Base-by-base conservation (phyloP, 2,329 filamentous ascomycete genomes). In the Paraphaeosphaeria minitans region DNA sequence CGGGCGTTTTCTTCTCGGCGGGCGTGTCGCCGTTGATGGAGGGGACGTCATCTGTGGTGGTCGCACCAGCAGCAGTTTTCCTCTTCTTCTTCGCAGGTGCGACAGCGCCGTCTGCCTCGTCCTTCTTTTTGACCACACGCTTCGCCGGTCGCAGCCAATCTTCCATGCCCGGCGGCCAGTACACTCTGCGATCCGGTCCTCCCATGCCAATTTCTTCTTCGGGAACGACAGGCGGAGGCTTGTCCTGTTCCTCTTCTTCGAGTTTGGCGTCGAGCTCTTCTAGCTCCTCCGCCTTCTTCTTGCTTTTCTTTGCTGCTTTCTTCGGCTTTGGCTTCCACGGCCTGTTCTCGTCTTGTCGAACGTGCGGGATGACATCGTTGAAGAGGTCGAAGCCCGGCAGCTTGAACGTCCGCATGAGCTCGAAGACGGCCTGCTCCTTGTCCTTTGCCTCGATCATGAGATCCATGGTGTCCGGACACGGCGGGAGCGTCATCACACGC, bases 381-480 rank as follows among this genome's bases (percentile, higher is more conserved):
- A 96, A 87, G 0, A 78, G 84, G 21, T 95, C 83, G 78, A 88
- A 91, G 0, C 93, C 93, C 0, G 93, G 91, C 0, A 98, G 82
- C 68, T 89, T 93, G 75, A 93, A 96, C 0, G 83, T 93, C 22
- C 90, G 85, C 93, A 97, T 97, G 19, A 98, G 83, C 64, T 96
- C 92, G 68, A 98, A 96, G 0, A 97, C 92, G 0, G 94, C 93
- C 76, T 98, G 94, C 74, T 98, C 94, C 77, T 98, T 98, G 72
- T 97, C 94, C 75, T 98, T 98, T 49, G 94, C 94, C 79, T 98
- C 94, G 60, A 98, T 97, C 94, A 98, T 98, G n/a, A 98, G 82
- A 71, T 97, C 94, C 89, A 96, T 95, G 33, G 90, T 88, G 0
- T 86, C 80, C 4, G 88, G 83, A 68, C 94, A 97, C 0, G 94